phyloP scores from a whole-genome alignment of 768 basidiomycete genomes.

The Russula sp. region DNA sequence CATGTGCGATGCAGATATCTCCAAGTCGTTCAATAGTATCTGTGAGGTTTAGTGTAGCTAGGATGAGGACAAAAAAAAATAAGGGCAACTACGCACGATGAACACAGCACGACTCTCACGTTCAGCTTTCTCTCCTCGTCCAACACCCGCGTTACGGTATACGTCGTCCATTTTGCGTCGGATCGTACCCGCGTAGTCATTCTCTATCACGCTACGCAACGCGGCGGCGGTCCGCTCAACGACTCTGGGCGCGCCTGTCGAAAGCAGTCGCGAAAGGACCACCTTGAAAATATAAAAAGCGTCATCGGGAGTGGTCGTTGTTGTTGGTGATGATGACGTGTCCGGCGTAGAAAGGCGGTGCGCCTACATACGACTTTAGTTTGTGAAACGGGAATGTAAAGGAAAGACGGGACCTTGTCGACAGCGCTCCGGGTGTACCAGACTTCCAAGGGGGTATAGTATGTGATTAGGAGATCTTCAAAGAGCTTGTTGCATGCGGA shows the following conservation, averaged over 20 bases:
- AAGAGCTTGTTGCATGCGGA: constrained; percentile 56
- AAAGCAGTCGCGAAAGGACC: constrained; percentile 69
- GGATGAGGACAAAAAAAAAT: background rate
- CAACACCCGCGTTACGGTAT: constrained; percentile 50
- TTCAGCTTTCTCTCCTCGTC: constrained; percentile 69
- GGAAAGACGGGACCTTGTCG: constrained; percentile 59
- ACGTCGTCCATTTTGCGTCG: constrained; percentile 86
- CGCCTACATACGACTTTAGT: constrained; percentile 48
- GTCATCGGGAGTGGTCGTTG: constrained; percentile 84
- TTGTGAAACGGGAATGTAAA: background rate
- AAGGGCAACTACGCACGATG: constrained; percentile 54
- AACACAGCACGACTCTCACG: constrained; percentile 74
- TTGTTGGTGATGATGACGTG: constrained; percentile 51
- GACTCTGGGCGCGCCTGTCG: constrained; percentile 61
- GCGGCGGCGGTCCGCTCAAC: constrained; percentile 55
- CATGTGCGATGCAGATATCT: constrained; percentile 84
- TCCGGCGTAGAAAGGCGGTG: constrained; percentile 80
- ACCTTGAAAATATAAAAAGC: constrained; percentile 93
- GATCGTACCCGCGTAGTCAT: constrained; percentile 75
- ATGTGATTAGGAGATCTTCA: constrained; percentile 58
- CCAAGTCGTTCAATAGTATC: constrained; percentile 92
- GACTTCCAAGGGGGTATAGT: constrained; percentile 83
- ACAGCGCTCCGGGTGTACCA: constrained; percentile 88
- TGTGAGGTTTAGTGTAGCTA: constrained; percentile 30
- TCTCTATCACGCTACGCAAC: constrained; percentile 71